phyloP scores from a whole-genome alignment of 371 early-diverging fungal genomes.

The Mortierella sp. region DNA sequence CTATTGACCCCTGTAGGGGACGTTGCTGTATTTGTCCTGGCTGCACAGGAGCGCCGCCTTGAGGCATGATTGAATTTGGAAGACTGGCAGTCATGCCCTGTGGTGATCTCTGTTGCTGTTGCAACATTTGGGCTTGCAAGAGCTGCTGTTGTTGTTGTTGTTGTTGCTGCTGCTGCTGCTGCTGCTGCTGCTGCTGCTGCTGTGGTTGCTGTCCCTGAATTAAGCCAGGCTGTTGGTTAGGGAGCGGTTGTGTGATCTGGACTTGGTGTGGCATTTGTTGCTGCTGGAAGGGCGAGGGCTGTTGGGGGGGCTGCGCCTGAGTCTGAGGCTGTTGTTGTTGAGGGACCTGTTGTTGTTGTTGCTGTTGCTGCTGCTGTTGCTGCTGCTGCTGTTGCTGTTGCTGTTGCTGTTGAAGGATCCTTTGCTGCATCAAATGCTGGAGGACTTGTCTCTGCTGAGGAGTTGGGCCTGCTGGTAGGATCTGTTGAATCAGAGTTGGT shows the following conservation, averaged over 20 bases:
- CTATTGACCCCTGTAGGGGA: too few relatives aligned
- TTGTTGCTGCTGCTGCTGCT: slow-evolving; percentile 14
- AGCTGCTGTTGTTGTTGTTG: slow-evolving; percentile 18
- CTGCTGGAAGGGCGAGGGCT: slow-evolving; percentile 15
- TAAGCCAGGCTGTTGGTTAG: slow-evolving; percentile 8
- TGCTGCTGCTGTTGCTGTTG: slow-evolving; percentile 20
- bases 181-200: slow-evolving; percentile 16
- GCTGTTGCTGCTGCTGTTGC: slow-evolving; percentile 23
- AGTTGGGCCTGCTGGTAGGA: slow-evolving; percentile 14
- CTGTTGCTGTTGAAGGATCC: slow-evolving; percentile 24
- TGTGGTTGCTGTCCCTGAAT: slow-evolving; percentile 13
- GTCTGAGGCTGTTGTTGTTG: slow-evolving; percentile 18
- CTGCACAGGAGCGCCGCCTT: too few relatives aligned
- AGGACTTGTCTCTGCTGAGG: slow-evolving; percentile 27
- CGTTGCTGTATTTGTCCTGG: too few relatives aligned
- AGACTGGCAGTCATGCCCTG: slow-evolving; percentile 7
- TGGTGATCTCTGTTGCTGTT: slow-evolving; percentile 15
- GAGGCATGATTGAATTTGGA: too few relatives aligned
- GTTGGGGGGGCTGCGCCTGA: neutral
- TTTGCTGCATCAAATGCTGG: slow-evolving; percentile 34
- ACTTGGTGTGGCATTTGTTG: slow-evolving; percentile 16
- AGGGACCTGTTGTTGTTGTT: slow-evolving; percentile 11
- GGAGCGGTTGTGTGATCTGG: slow-evolving; percentile 6
- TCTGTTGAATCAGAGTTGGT: slow-evolving; percentile 26
- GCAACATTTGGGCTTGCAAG: neutral